Evolutionary conservation across 2,329 filamentous ascomycete species (phyloP), one percentile per base, ranked within the genome.

Genomic region (Botrytis fragariae): DNA sequence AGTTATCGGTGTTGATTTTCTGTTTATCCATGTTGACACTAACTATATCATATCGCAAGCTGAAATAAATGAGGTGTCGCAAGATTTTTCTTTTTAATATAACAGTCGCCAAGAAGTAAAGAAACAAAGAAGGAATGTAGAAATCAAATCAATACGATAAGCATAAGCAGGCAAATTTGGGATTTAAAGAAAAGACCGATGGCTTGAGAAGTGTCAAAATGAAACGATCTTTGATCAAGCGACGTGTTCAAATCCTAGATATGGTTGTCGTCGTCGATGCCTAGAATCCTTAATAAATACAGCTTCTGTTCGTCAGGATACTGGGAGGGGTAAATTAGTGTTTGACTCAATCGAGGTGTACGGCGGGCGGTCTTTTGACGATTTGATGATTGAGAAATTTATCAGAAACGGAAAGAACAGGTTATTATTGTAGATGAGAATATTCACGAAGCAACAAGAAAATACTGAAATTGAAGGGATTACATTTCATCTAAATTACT

Each of bases 81-180:
- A 57, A 22, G 18, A n/a, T 20, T 57, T 57, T 57, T n/a, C 25
- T 54, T 42, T 54, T 42, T 12, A 14, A 54, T 8, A 35, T 57
- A 7, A 42, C 32, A 37, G 45, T 54, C 10, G 45, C 35, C 35
- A 57, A 68, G 65, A 54, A 68, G 37, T 20, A 54, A 29, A 68
- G 35, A 29, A 54, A 68, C 64, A 54, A 68, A 68, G 65, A 68
- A 42, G 48, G 48, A 42, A 68, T 57, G 48, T 32, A 32, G 25
- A 8, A 20, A 20, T 22, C 0, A 20, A 54, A 42, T 42, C 25
- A 37, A 54, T 32, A 42, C 57, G 20, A 68, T 42, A 37, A 22
- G 57, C 14, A 39, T 18, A 22, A 12, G 45, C 14, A 29, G n/a
- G 64, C 32, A 37, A n/a, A 54, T 16, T 54, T 18, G 25, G 16